Evolutionary conservation across 1,284 basidiomycete species (phyloP).

Genomic region (Cryptococcus wingfieldii): DNA sequence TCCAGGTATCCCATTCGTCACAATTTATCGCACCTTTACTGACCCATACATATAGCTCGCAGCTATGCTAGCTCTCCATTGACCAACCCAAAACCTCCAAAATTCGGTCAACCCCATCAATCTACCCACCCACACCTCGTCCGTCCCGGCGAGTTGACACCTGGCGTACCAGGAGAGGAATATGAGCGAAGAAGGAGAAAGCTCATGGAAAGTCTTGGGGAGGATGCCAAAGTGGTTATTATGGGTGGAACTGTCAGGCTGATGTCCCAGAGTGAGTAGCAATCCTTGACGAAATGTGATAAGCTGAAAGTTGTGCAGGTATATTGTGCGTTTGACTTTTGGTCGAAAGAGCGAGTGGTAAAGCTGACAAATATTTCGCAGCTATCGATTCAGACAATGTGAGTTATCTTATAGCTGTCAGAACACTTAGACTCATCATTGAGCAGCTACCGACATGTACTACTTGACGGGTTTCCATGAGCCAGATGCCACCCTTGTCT

Average conservation of each 20-base stretch:
- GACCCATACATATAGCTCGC: not conserved
- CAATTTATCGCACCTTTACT: no score
- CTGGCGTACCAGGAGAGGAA: slow-evolving; percentile 74
- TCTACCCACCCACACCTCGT: slow-evolving; percentile 77
- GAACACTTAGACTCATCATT: not conserved
- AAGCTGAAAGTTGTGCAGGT: slow-evolving; percentile 35
- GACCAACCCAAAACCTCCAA: slow-evolving; percentile 56
- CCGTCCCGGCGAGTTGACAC: slow-evolving; percentile 66
- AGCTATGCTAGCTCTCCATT: not conserved
- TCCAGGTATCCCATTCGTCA: no score
- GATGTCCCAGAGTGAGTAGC: slow-evolving; percentile 73
- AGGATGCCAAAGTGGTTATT: slow-evolving; percentile 71
- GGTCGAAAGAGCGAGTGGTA: slow-evolving; percentile 13
- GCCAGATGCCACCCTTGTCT: slow-evolving; percentile 79
- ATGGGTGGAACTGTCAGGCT: slow-evolving; percentile 78
- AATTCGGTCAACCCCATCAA: slow-evolving; percentile 70
- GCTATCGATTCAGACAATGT: slow-evolving; percentile 88
- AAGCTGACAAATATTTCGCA: slow-evolving; percentile 39
- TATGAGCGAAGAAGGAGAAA: slow-evolving; percentile 71
- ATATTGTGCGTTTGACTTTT: slow-evolving; percentile 17
- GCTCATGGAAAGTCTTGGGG: slow-evolving; percentile 74
- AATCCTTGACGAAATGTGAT: not conserved
- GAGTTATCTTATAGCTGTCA: slow-evolving; percentile 1
- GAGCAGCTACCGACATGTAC: slow-evolving; percentile 75
- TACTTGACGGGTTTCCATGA: slow-evolving; percentile 95